Percentiles rank a stretch among this genome's conserved stretches.
These are phyloP conservation scores for Santalum album DNA, from an alignment of 164 flowering plant species.

Conservation along the genomic window DNA sequence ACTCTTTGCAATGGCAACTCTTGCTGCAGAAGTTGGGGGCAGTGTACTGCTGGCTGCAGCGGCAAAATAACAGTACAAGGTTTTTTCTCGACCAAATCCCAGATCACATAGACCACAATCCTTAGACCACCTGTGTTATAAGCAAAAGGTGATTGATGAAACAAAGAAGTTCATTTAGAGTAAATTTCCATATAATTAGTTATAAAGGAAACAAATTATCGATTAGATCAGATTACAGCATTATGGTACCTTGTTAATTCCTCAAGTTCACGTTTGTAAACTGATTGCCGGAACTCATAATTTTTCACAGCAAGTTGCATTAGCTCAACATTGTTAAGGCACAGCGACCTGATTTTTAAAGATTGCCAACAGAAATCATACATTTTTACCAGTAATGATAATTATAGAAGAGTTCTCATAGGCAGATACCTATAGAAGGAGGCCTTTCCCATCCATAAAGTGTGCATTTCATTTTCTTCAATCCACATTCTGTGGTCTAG, in stretches of 20 bases:
- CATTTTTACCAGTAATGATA: neutral
- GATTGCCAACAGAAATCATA: neutral
- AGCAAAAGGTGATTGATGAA: neutral
- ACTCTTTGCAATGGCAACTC: constrained; percentile 16
- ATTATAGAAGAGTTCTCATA: neutral
- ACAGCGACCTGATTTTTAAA: constrained; percentile 17
- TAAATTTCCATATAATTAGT: no score
- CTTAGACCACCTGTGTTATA: constrained; percentile 31
- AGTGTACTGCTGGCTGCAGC: neutral
- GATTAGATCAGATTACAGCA: no score
- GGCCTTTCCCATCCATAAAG: constrained; percentile 18
- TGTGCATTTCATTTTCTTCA: constrained; percentile 12
- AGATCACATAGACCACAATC: constrained; percentile 14
- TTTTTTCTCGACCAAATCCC: constrained; percentile 36
- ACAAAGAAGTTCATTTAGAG: no score
- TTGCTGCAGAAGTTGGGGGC: constrained; percentile 10
- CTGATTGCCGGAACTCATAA: constrained; percentile 21
- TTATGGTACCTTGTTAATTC: constrained; percentile 24
- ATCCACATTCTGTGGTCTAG: constrained; percentile 30
- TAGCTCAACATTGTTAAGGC: constrained; percentile 10
- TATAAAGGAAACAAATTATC: no score
- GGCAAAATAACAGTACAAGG: constrained; percentile 7
- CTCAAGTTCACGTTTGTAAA: constrained; percentile 24
- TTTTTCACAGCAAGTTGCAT: constrained; percentile 24
- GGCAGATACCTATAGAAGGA: constrained; percentile 14